Evolutionary conservation across 2,329 filamentous ascomycete species (phyloP), one percentile per base, ranked within the genome.

Genomic region (Thielaviopsis euricoi): DNA sequence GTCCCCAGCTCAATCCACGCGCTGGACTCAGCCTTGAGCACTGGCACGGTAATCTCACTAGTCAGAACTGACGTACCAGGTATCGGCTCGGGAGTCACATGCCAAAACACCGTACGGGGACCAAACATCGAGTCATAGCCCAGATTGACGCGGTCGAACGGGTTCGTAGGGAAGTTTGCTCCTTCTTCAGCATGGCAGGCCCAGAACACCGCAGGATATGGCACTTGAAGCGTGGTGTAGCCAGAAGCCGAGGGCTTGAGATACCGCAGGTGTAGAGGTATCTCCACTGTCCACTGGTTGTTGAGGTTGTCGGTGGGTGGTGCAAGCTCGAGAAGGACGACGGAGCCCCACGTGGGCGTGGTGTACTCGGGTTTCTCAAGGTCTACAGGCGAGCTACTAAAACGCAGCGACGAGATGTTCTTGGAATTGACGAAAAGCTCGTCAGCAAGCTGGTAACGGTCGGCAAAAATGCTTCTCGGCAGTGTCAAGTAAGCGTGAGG

Each of bases 351-450:
- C 33, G 76, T 70, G 6, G 77, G 67, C 29, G 89, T 77, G 1
- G 83, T 81, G 74, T 94, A 97, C 64, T 85, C 85, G 1, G 91
- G 91, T 0, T 89, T 89, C 72, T 97, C 91, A 56, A 97, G 82
- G 64, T 97, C 90, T 6, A 90, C 86, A 21, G 88, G 87, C 13
- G 86, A 79, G 25, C 82, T 82, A 15, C 88, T 77, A 62, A 85
- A 81, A 51, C 77, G 82, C 48, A 94, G 72, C 1, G 79, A 74
- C 2, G 77, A 74, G 21, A 96, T 76, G 66, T 94, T 88, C 65
- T 95, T 89, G 0, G 88, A 90, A 3, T 80, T 70, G 29, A 95
- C 77, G 71, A 94, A 93, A 5, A 95, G 76, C 0, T 78, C 70
- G 67, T 90, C 87, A 23, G 74, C 76, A 61, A 96, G 78, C 69